These are phyloP conservation scores for Diospyros lotus DNA, from an alignment of 148 eudicot species.

Conservation along the genomic window DNA sequence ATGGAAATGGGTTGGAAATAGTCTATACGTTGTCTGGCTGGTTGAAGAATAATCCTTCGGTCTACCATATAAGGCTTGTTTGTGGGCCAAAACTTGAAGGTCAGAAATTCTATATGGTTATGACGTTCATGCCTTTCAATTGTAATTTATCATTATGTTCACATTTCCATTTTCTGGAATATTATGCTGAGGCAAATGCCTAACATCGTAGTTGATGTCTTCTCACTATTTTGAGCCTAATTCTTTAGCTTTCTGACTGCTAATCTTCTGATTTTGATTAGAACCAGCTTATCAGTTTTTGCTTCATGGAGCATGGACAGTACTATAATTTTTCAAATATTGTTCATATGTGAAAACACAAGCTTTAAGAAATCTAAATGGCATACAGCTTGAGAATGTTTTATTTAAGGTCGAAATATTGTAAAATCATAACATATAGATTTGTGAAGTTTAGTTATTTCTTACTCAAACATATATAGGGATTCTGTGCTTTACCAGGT, in stretches of 20 bases:
- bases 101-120: slow-evolving; percentile 17
- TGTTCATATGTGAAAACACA: not conserved
- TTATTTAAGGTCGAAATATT: not conserved
- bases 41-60: slow-evolving; percentile 68
- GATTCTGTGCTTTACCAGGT: not conserved
- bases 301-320: not conserved
- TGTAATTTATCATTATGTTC: slow-evolving; percentile 1
- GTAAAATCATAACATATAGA: not conserved
- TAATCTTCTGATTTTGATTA: not conserved
- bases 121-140: not conserved
- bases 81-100: slow-evolving; percentile 76
- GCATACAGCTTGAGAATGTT: not conserved
- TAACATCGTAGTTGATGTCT: not conserved
- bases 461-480: not conserved
- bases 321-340: not conserved
- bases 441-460: not conserved
- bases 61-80: slow-evolving; percentile 72
- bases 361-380: not conserved
- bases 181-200: not conserved
- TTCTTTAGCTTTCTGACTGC: not conserved
- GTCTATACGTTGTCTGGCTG: slow-evolving; percentile 82
- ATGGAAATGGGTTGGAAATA: slow-evolving; percentile 60
- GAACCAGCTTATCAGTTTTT: not conserved
- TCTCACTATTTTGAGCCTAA: not conserved
- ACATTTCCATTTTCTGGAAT: not conserved